Evolutionary conservation across 177 flowering plant species (phyloP).

Genomic region (Tripterygium wilfordii): DNA sequence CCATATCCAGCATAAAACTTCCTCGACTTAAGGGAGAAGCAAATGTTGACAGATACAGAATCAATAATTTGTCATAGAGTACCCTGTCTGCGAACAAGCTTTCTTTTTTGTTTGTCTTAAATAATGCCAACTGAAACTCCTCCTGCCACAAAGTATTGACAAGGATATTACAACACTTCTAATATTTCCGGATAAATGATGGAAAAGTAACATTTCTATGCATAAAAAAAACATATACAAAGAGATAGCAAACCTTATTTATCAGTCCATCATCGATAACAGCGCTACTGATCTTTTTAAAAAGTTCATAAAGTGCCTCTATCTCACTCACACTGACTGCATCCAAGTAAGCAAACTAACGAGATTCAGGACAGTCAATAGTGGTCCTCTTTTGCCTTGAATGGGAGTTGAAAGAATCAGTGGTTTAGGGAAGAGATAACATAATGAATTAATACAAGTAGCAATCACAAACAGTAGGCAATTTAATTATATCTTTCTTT

Average conservation of each 20-base stretch:
- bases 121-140: conserved; percentile 88
- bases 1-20: too few relatives aligned
- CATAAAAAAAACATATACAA: background rate
- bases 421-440: too few relatives aligned
- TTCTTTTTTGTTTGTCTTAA: conserved; percentile 93
- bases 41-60: background rate
- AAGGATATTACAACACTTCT: background rate
- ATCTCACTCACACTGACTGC: conserved; percentile 95
- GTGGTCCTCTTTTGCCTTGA: background rate
- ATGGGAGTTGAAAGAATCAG: background rate
- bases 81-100: conserved; percentile 98
- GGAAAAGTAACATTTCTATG: background rate
- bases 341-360: conserved; percentile 11
- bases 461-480: background rate
- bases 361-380: background rate
- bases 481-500: too few relatives aligned
- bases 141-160: conserved; percentile 31
- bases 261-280: conserved; percentile 95
- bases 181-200: background rate
- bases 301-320: conserved; percentile 87
- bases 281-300: conserved; percentile 95
- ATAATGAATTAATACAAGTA: background rate
- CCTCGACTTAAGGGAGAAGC: too few relatives aligned
- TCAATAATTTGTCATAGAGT: conserved; percentile 1
- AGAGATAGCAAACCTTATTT: conserved; percentile 87